Evolutionary conservation across 2,329 filamentous ascomycete species (phyloP).

Genomic region (Magnaporthales sp.): DNA sequence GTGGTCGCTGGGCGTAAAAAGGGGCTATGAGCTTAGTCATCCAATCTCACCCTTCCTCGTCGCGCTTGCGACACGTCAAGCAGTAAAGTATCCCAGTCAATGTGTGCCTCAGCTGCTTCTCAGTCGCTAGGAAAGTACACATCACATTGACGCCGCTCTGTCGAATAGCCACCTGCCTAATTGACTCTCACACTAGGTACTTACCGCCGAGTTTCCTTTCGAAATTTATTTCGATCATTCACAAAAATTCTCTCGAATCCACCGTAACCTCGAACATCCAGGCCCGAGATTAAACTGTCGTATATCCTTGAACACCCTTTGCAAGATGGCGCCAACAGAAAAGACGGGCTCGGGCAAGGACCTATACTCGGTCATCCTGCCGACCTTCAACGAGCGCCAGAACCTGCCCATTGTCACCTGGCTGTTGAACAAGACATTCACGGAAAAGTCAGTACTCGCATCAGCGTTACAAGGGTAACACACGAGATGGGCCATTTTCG

Average conservation of each 20-base stretch:
- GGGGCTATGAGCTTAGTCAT: background rate
- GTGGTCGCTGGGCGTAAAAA: background rate
- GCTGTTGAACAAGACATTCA: conserved; percentile 89
- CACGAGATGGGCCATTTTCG: background rate
- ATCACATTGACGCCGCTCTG: background rate
- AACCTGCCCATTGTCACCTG: conserved; percentile 95
- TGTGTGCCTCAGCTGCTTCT: background rate
- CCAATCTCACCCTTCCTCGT: background rate
- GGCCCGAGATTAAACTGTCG: background rate
- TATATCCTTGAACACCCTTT: background rate
- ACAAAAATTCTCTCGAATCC: background rate
- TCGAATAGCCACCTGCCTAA: background rate
- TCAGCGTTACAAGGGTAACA: background rate
- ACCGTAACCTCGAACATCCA: background rate
- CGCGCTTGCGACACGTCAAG: background rate
- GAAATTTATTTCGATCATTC: background rate
- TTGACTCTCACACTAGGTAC: too few species aligned
- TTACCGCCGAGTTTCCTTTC: background rate
- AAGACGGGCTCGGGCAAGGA: conserved; percentile 31
- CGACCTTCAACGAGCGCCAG: conserved; percentile 96
- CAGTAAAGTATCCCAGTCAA: background rate
- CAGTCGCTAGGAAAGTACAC: background rate
- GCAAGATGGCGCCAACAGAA: conserved; percentile 37
- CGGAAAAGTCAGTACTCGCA: conserved; percentile 58
- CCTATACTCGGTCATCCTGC: conserved; percentile 96